phyloP scores from a whole-genome alignment of 495 filamentous ascomycete species.

The Patellaria atrata region DNA sequence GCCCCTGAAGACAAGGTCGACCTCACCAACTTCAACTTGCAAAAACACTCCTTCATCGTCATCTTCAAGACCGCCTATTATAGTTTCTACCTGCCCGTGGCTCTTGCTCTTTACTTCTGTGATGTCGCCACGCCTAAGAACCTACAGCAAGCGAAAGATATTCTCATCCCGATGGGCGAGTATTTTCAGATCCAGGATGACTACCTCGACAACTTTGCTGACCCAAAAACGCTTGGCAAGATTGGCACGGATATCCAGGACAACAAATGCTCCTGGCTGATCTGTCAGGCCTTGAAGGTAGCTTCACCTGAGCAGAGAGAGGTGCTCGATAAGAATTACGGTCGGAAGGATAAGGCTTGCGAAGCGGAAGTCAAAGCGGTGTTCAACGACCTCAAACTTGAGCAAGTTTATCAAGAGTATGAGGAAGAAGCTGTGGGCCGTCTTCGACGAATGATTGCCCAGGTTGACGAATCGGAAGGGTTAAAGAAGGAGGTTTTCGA shows the following conservation, averaged over 20 bases:
- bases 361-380: slow-evolving; percentile 79
- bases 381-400: slow-evolving; percentile 69
- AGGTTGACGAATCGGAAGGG: slow-evolving; percentile 71
- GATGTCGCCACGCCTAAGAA: slow-evolving; percentile 70
- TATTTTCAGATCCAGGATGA: slow-evolving; percentile 99
- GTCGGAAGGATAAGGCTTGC: slow-evolving; percentile 64
- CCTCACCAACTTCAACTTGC: slow-evolving; percentile 80
- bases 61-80: slow-evolving; percentile 99
- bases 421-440: slow-evolving; percentile 71
- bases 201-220: slow-evolving; percentile 93
- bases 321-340: slow-evolving; percentile 73
- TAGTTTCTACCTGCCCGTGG: slow-evolving; percentile 97
- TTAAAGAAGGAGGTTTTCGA: slow-evolving; percentile 85
- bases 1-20: slow-evolving; percentile 86
- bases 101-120: slow-evolving; percentile 68
- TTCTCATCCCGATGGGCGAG: slow-evolving; percentile 94
- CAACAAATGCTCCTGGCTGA: slow-evolving; percentile 97
- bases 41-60: slow-evolving; percentile 97
- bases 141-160: slow-evolving; percentile 71
- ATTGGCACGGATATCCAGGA: slow-evolving; percentile 97
- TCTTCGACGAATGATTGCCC: slow-evolving; percentile 56
- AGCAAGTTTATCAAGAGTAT: slow-evolving; percentile 69
- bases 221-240: slow-evolving; percentile 84
- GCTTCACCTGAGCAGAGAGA: slow-evolving; percentile 69
- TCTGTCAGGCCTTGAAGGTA: slow-evolving; percentile 78